Base-by-base conservation (phyloP, 441 rosid species). In the Pelargonium citronellum region DNA sequence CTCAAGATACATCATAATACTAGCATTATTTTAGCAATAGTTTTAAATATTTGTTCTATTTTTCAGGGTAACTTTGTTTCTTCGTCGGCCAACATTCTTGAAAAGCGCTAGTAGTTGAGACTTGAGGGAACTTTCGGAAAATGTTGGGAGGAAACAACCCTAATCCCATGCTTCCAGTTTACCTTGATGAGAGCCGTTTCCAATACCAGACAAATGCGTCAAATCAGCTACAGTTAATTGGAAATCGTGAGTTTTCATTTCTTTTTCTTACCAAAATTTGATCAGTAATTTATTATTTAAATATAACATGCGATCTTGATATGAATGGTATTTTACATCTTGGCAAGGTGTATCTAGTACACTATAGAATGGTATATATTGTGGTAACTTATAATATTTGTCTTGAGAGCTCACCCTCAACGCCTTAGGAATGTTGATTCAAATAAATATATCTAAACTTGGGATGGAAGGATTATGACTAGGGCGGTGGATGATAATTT, bases 221-320 rank as follows among this genome's bases (percentile, higher is more conserved):
- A 41, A 86, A 81, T 79, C 93, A 87, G 77, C 85, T 86, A 67
- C 92, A 89, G 77, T 76, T 89, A 73, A 81, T 89, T 73, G 90
- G 86, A 77, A 86, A 77, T 69, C 72, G 96, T 87, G 74, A 83
- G 89, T 73, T 34, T 47, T 27, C 43, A n/a, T 24, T 19, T 47
- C 17, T 6, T 16, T 55, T 55, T 55, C 22, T 55, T n/a, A 17
- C 61, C 6, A 55, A 34, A 5, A 2, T 39, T 3, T 17, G 3
- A 6, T 11, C 7, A 39, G 5, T 17, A 0, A 5, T 34, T n/a
- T n/a, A n/a, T n/a, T n/a, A n/a, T n/a, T n/a, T n/a, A n/a, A n/a
- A n/a, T n/a, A n/a, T n/a, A n/a, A n/a, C n/a, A n/a, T n/a, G n/a
- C n/a, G n/a, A n/a, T n/a, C n/a, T n/a, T n/a, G n/a, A 37, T 16